Percentiles rank a stretch among this genome's conserved stretches.
phyloP scores from a whole-genome alignment of 345 rosid genomes.

The Carallia pectinifolia region DNA sequence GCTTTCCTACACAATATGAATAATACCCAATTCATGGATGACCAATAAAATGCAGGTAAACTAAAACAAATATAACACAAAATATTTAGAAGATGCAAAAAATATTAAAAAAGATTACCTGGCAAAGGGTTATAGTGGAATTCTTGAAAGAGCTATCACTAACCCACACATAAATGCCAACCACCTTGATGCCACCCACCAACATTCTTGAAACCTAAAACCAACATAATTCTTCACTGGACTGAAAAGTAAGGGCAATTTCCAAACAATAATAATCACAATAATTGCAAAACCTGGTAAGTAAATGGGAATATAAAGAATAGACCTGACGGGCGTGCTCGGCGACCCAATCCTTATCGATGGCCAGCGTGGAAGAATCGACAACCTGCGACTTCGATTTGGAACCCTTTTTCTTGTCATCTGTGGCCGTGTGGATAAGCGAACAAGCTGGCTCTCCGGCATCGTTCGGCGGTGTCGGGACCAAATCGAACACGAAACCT shows the following conservation, averaged over 20 bases:
- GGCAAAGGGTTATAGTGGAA: slow-evolving; percentile 64
- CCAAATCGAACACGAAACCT: slow-evolving; percentile 76
- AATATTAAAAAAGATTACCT: slow-evolving; percentile 40
- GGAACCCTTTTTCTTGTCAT: slow-evolving; percentile 51
- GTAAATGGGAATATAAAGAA: not conserved
- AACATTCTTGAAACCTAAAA: slow-evolving; percentile 84
- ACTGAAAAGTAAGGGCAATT: not conserved
- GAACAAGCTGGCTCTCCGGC: slow-evolving; percentile 74
- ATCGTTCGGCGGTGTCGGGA: slow-evolving; percentile 78
- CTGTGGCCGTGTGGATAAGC: slow-evolving; percentile 47
- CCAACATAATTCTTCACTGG: not conserved
- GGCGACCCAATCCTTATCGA: slow-evolving; percentile 84
- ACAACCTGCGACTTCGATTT: slow-evolving; percentile 64
- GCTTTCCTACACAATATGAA: no score
- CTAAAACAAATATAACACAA: no score
- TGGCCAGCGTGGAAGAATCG: slow-evolving; percentile 54
- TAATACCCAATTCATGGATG: not conserved
- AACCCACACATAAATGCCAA: slow-evolving; percentile 91
- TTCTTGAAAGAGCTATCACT: slow-evolving; percentile 74
- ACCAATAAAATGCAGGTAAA: no score
- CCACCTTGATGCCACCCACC: slow-evolving; percentile 78
- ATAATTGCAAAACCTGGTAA: not conserved
- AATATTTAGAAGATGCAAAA: not conserved
- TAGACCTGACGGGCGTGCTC: slow-evolving; percentile 90
- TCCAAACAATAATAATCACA: not conserved